Evolutionary conservation across 139 green algal genomes (phyloP).

Genomic region (Volvox africanus): DNA sequence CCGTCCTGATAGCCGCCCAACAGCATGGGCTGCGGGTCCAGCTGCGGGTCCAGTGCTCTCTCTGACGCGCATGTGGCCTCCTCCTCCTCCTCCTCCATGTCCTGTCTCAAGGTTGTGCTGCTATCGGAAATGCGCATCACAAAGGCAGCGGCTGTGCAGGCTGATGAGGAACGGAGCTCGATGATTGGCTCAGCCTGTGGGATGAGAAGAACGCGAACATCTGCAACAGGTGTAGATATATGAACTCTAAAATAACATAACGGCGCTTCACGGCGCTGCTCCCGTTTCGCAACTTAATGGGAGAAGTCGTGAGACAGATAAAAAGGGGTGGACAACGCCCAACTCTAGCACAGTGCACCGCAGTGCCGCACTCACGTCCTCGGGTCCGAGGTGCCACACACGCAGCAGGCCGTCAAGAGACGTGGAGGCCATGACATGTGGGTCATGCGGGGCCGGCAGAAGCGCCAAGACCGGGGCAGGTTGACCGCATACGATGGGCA

Average conservation of each 20-base stretch:
- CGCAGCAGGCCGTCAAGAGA: conserved; percentile 59
- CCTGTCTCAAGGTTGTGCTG: not conserved
- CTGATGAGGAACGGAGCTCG: conserved; percentile 40
- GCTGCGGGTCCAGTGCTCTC: not conserved
- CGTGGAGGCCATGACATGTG: conserved; percentile 54
- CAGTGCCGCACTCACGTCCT: conserved; percentile 27
- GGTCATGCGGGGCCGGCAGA: conserved; percentile 8
- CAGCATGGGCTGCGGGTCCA: conserved; percentile 27
- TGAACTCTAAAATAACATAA: too few species aligned
- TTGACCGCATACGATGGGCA: conserved; percentile 55
- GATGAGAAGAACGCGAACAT: too few species aligned
- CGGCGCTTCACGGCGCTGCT: too few species aligned
- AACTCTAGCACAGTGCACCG: too few species aligned
- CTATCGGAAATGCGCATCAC: not conserved
- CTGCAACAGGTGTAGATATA: too few species aligned
- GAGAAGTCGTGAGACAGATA: too few species aligned
- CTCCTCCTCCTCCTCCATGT: not conserved
- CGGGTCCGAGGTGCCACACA: conserved; percentile 52
- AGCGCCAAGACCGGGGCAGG: conserved; percentile 29
- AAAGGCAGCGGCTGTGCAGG: conserved; percentile 34
- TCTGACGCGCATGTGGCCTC: not conserved
- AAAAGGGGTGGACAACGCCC: too few species aligned
- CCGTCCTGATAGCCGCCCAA: conserved; percentile 56
- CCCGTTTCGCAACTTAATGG: too few species aligned
- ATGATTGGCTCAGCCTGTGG: conserved; percentile 50